Evolutionary conservation across 768 basidiomycete species (phyloP), one percentile per base, ranked within the genome.

Genomic region (Pisolithus albus): DNA sequence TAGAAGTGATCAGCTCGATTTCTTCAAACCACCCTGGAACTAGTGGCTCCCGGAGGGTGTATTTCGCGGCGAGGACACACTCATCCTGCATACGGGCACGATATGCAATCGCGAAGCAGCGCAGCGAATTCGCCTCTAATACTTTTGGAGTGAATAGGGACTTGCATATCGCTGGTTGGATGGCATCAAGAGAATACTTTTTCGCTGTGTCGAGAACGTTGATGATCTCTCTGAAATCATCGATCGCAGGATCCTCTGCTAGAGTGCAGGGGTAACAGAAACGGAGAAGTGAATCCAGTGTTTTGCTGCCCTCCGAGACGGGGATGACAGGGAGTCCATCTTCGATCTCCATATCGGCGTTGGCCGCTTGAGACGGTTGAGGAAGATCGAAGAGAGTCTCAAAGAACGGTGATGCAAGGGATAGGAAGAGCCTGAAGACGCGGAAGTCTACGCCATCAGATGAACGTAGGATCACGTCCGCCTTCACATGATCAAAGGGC

Each of bases 361-460:
- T 34, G 21, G 21, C 21, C 21, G 21, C 43, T 37, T 53, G 18
- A 7, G 42, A 13, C 18, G 65, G 51, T 34, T 70, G 64, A 2
- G 66, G 64, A 7, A 67, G 48, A 16, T 54, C 39, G 44, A 72
- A 67, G 49, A 73, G 60, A 21, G 56, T 52, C 24, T 62, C 55
- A 51, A 72, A 75, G 53, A 67, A 61, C 0, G 66, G 58, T 15
- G 72, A 73, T 0, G 70, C 59, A 16, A 69, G 59, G 9, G 61
- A 60, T 24, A 72, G 66, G 34, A 72, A 62, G 5, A 59, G 51
- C n/a, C 59, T 69, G 55, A 70, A 68, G 15, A 68, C 47, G 13
- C 56, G 60, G 46, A 71, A 60, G 48, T 72, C 59, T 36, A 67
- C 45, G 8, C 57, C 53, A 55, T 67, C 67, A 7, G 57, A 59